These are phyloP conservation scores for Peribolospora baueri DNA, from an alignment of 768 basidiomycete species.

Conservation along the genomic window DNA sequence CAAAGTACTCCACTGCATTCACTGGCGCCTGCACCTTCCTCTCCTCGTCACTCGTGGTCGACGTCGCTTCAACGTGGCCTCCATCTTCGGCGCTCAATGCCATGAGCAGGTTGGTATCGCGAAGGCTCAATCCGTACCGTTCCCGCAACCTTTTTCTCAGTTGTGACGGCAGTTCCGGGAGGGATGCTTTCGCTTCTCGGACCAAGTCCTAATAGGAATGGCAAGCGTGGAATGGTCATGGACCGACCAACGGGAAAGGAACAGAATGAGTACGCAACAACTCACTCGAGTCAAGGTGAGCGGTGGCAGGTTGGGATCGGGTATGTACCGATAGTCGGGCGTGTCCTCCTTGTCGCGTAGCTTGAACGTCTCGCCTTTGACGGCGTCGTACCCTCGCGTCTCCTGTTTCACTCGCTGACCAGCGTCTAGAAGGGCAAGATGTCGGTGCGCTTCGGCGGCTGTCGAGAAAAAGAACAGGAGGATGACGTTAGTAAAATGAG, in stretches of 20 bases:
- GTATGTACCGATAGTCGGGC: conserved; percentile 91
- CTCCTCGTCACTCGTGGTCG: conserved; percentile 27
- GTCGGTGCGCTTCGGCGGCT: conserved; percentile 66
- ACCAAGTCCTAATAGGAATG: conserved; percentile 34
- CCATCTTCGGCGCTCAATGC: conserved; percentile 35
- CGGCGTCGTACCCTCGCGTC: conserved; percentile 72
- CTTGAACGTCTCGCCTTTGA: conserved; percentile 51
- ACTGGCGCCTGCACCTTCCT: conserved; percentile 11
- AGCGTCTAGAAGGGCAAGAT: conserved; percentile 33
- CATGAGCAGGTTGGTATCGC: conserved; percentile 54
- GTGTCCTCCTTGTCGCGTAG: conserved; percentile 78
- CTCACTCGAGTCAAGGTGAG: conserved; percentile 22
- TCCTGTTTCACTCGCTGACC: conserved; percentile 41
- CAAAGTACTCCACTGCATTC: conserved; percentile 57
- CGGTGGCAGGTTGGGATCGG: conserved; percentile 73
- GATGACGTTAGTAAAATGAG: background rate
- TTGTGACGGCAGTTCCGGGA: conserved; percentile 56
- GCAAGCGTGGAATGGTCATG: background rate
- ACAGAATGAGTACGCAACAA: background rate
- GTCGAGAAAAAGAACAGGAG: background rate
- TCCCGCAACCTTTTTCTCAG: conserved; percentile 33
- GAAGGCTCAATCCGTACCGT: conserved; percentile 29
- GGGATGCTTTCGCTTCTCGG: conserved; percentile 24
- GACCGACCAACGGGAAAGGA: conserved; percentile 1
- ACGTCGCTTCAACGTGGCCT: conserved; percentile 29